phyloP scores from a whole-genome alignment of 2,329 filamentous ascomycete genomes.

The Setomelanomma holmii region DNA sequence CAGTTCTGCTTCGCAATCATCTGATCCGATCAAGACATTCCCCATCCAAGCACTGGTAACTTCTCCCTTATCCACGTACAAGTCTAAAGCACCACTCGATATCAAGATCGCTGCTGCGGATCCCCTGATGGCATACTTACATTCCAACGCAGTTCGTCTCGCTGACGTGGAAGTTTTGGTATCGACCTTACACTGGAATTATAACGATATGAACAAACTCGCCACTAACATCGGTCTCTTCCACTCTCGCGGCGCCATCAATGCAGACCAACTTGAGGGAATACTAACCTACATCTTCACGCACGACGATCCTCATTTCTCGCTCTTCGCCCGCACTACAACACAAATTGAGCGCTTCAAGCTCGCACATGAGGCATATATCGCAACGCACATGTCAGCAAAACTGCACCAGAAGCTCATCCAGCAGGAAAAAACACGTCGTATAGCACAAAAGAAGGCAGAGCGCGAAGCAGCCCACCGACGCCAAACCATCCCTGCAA shows the following conservation, averaged over 20 bases:
- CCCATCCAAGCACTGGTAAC: neutral
- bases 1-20: neutral
- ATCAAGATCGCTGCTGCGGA: neutral
- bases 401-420: neutral
- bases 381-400: neutral
- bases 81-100: neutral
- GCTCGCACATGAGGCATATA: neutral
- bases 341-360: neutral
- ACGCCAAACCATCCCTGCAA: neutral
- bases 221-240: constrained; percentile 8
- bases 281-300: constrained; percentile 6
- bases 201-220: constrained; percentile 2
- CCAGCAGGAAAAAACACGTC: neutral
- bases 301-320: constrained; percentile 1
- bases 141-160: neutral
- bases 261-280: neutral
- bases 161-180: constrained; percentile 9
- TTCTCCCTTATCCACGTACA: neutral
- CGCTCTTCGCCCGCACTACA: neutral
- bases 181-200: constrained; percentile 1
- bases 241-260: constrained; percentile 1
- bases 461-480: neutral
- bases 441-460: neutral
- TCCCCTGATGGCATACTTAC: constrained; percentile 3
- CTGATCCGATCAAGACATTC: no score